phyloP scores from a whole-genome alignment of 2,329 filamentous ascomycete species.

The Thielaviopsis musarum region DNA sequence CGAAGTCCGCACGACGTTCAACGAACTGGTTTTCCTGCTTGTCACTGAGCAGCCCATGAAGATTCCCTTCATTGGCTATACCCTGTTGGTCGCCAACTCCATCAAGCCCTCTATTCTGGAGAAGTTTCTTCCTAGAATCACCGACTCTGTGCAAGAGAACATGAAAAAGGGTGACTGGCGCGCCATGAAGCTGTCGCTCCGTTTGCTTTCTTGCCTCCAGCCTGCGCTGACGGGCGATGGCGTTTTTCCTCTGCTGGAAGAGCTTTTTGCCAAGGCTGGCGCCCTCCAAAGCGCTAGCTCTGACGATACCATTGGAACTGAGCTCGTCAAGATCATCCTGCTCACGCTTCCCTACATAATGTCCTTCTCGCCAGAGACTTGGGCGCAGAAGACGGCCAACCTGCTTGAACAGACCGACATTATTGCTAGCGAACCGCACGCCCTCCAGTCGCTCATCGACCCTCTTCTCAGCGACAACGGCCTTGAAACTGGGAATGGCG shows the following conservation, averaged over 20 bases:
- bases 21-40: conserved; percentile 58
- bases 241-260: conserved; percentile 67
- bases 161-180: conserved; percentile 68
- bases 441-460: conserved; percentile 71
- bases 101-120: conserved; percentile 58
- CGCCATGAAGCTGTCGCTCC: conserved; percentile 75
- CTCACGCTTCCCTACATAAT: conserved; percentile 86
- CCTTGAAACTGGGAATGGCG: conserved; percentile 43
- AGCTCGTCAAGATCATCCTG: conserved; percentile 92
- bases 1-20: conserved; percentile 55
- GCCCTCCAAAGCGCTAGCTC: conserved; percentile 85
- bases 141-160: conserved; percentile 44
- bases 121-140: conserved; percentile 49
- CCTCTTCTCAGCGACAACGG: conserved; percentile 48
- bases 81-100: conserved; percentile 64
- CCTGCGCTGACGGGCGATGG: conserved; percentile 67
- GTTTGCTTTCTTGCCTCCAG: conserved; percentile 79
- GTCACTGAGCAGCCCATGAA: conserved; percentile 87
- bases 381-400: conserved; percentile 56
- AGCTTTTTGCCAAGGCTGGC: conserved; percentile 81
- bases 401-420: conserved; percentile 90
- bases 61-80: conserved; percentile 82
- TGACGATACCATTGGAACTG: conserved; percentile 67
- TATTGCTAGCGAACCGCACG: conserved; percentile 75
- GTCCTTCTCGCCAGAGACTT: conserved; percentile 51